These are phyloP conservation scores for Sporothrix brunneoviolacea DNA, from an alignment of 2,329 filamentous ascomycete species.

Conservation along the genomic window DNA sequence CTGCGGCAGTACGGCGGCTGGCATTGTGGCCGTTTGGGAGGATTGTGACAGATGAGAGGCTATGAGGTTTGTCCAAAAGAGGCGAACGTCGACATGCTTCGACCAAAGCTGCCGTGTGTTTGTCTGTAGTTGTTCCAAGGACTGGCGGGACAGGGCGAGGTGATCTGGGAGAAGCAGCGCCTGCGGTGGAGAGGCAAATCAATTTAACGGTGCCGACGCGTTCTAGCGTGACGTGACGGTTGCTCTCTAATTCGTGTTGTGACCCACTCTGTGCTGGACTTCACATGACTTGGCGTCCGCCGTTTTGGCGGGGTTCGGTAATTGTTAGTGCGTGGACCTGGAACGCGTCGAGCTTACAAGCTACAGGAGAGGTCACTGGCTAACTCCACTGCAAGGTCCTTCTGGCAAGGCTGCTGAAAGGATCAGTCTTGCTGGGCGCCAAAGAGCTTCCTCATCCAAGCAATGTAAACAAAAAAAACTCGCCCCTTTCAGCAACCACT, in stretches of 20 bases:
- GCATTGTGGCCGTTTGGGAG: conserved; percentile 31
- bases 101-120: too few species aligned
- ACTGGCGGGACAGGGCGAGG: too few species aligned
- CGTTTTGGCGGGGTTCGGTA: neutral
- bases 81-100: neutral
- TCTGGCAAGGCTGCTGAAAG: neutral
- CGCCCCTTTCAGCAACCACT: too few species aligned
- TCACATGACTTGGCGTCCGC: conserved; percentile 17
- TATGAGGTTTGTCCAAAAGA: neutral
- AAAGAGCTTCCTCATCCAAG: too few species aligned
- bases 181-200: conserved; percentile 8
- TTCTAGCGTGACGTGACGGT: conserved; percentile 24
- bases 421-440: neutral
- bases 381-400: too few species aligned
- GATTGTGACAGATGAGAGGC: neutral
- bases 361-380: too few species aligned
- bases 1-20: conserved; percentile 51
- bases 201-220: conserved; percentile 21
- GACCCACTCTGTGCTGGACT: conserved; percentile 7
- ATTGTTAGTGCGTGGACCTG: too few species aligned
- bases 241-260: conserved; percentile 20
- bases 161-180: too few species aligned
- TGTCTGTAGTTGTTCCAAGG: too few species aligned
- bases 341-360: too few species aligned
- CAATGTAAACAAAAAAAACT: too few species aligned